These are phyloP conservation scores for Suhomyces yuchorum DNA, from an alignment of 1,139 yeast genomes.

Conservation along the genomic window DNA sequence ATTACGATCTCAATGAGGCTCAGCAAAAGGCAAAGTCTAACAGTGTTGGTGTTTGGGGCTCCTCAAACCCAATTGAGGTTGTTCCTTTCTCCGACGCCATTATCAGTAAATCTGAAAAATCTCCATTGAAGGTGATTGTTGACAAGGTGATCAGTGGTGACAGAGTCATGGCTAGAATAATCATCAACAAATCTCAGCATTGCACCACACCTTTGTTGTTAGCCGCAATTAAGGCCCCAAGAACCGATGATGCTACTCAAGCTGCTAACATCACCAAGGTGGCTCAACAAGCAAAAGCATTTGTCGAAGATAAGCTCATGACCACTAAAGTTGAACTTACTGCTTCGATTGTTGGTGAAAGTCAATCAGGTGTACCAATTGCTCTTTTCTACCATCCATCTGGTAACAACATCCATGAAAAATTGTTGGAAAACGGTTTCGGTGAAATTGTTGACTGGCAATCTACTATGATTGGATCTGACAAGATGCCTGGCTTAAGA, in stretches of 20 bases:
- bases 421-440: slow-evolving; percentile 66
- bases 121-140: slow-evolving; percentile 59
- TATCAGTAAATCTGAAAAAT: slow-evolving; percentile 37
- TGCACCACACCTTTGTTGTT: slow-evolving; percentile 59
- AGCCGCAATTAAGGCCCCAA: slow-evolving; percentile 75
- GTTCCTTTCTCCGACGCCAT: slow-evolving; percentile 40
- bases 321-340: slow-evolving; percentile 58
- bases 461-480: slow-evolving; percentile 67
- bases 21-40: slow-evolving; percentile 54
- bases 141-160: slow-evolving; percentile 83
- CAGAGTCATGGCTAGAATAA: slow-evolving; percentile 60
- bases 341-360: slow-evolving; percentile 60
- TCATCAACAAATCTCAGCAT: slow-evolving; percentile 46
- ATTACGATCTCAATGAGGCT: slow-evolving; percentile 31
- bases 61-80: slow-evolving; percentile 22
- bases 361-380: slow-evolving; percentile 64
- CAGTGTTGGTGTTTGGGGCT: slow-evolving; percentile 60
- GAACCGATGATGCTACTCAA: slow-evolving; percentile 56
- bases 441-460: slow-evolving; percentile 87
- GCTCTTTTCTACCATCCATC: slow-evolving; percentile 71
- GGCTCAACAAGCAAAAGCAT: slow-evolving; percentile 68
- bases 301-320: slow-evolving; percentile 66
- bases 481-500: slow-evolving; percentile 61
- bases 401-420: slow-evolving; percentile 65
- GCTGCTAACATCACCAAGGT: slow-evolving; percentile 40